Base-by-base conservation (phyloP, 345 rosid species). In the Linum trigynum region DNA sequence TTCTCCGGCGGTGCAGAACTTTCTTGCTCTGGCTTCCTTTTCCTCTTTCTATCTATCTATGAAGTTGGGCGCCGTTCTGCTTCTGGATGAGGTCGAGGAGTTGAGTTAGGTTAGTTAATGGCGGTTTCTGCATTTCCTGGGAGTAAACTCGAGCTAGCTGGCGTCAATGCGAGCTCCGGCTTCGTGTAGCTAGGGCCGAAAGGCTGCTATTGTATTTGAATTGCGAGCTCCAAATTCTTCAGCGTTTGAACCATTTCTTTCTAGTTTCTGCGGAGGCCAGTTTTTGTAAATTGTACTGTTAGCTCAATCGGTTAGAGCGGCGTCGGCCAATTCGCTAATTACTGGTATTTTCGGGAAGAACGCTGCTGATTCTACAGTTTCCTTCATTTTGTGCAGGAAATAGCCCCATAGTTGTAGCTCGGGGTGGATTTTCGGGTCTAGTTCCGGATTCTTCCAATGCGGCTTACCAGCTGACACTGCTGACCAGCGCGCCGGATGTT, bases 341-440 rank as follows among this genome's bases (percentile, higher is more conserved):
- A 41, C 45, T 8, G 6, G 45, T 41, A 4, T 41, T 48, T 9
- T 14, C 9, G 53, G 14, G 53, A 48, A 48, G 53, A 41, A 41
- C 45, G 45, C 11, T 57, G 39, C 62, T 59, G 2, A 59, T 35
- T 59, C 12, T 36, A 23, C 12, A 2, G 62, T 16, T 36, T 23
- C 59, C 59, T 57, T 57, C 23, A 8, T 57, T 8, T 1, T 35
- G 40, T 38, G 65, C 65, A 62, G 65, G 65, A 23, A 62, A 39
- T 39, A 0, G 7, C 8, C 65, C 65, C 17, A n/a, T 62, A 41
- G 50, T 62, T 7, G 42, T 62, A 39, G 65, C 65, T 7, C 48
- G 65, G 16, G 65, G 65, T 12, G 65, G 65, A 39, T 62, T 62
- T 62, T 62, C 65, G 10, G 65, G 65, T 12, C 17, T 62, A n/a